phyloP scores from a whole-genome alignment of 352 stramenopile genomes.

The Globisporangium lucens region DNA sequence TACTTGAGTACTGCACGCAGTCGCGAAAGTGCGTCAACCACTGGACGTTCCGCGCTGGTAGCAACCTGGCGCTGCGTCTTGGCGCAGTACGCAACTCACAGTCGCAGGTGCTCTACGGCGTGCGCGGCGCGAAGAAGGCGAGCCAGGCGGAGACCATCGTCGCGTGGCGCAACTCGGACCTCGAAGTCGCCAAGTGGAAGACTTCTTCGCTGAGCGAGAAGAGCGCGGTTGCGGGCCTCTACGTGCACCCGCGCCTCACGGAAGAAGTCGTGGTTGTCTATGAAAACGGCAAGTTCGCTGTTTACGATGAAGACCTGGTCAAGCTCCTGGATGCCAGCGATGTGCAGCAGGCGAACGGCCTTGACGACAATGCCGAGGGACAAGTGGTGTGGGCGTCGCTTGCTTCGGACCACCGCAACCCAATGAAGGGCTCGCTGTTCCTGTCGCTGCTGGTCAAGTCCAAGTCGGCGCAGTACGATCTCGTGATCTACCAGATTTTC shows the following conservation, averaged over 20 bases:
- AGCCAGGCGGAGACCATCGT: slow-evolving; percentile 45
- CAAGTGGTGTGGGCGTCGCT: slow-evolving; percentile 53
- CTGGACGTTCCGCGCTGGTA: slow-evolving; percentile 66
- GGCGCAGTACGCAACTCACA: slow-evolving; percentile 51
- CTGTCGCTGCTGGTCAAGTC: slow-evolving; percentile 54
- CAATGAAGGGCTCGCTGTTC: slow-evolving; percentile 58
- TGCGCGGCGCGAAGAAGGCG: slow-evolving; percentile 53
- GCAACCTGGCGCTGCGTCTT: slow-evolving; percentile 42
- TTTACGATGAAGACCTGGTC: slow-evolving; percentile 51
- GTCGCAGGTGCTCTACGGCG: slow-evolving; percentile 54
- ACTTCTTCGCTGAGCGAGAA: slow-evolving; percentile 31
- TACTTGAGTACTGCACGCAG: slow-evolving; percentile 61
- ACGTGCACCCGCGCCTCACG: slow-evolving; percentile 59
- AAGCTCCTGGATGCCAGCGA: slow-evolving; percentile 43
- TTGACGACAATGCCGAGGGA: slow-evolving; percentile 18
- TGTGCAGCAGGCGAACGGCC: neutral
- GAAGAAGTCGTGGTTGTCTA: slow-evolving; percentile 69
- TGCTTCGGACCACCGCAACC: slow-evolving; percentile 51
- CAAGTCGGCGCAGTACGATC: slow-evolving; percentile 36
- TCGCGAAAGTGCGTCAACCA: slow-evolving; percentile 73
- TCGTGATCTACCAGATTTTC: slow-evolving; percentile 56
- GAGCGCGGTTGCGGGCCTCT: slow-evolving; percentile 35
- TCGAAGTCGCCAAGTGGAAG: slow-evolving; percentile 66
- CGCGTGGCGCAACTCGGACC: slow-evolving; percentile 57
- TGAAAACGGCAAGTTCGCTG: slow-evolving; percentile 52